Base-by-base conservation (phyloP, 1,284 basidiomycete genomes). In the Cryptococcus sp. region DNA sequence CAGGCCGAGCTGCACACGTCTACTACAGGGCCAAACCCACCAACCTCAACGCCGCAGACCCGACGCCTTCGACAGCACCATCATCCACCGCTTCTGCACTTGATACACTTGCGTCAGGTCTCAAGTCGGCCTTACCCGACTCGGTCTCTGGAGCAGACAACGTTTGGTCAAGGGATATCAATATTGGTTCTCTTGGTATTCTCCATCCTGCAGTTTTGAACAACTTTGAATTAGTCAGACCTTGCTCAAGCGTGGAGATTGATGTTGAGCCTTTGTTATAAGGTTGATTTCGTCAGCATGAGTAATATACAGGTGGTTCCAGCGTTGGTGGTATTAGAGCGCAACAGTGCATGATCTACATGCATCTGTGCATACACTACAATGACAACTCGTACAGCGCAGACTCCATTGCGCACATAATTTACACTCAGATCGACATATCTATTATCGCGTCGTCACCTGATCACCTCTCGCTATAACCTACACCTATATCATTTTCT, bases 201-300 rank as follows among this genome's bases (percentile, higher is more conserved):
- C 80, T 97, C 59, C 93, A 97, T 77, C 93, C 94, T 3, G 84
- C 81, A 15, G 94, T 96, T n/a, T 81, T 97, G 57, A 85, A 87
- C 69, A 91, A 90, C 69, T 97, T 94, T 78, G 93, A 96, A 76
- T 88, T 99, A 65, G 85, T 85, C 48, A 94, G 91, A 79, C 96
- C 95, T n/a, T 97, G 93, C 78, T 96, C 93, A 17, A 88, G 88
- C 11, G 81, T 99, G 59, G 96, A 99, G 83, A 92, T 99, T 75
- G 89, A 88, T 50, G 82, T 99, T 50, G 92, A 96, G 78, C 89
- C 88, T 16, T 93, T 99, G 83, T 87, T 92, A 80, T 93, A 89
- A 79, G 46, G 4, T 22, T 7, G 29, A 29, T 29, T 29, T 34
- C 29, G 8, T 34, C 29, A 13, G 13, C 29, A 34, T n/a, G n/a